Evolutionary conservation across 345 rosid genomes (phyloP).

Genomic region (Moricandia moricandioides): DNA sequence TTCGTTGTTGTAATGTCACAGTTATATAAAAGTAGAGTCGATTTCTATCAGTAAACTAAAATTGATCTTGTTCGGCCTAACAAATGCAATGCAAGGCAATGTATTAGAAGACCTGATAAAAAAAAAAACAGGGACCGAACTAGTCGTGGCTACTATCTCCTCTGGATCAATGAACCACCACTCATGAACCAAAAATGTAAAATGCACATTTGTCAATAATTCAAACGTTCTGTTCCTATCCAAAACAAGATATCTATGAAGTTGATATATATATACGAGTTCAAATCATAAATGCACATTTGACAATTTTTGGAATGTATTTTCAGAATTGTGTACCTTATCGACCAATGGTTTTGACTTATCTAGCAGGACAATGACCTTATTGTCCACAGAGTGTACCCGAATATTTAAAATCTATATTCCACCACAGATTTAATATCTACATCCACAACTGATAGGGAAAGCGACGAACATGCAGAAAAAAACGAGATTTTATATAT

Average conservation of each 20-base stretch:
- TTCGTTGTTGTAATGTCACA: background rate
- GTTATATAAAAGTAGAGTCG: no score
- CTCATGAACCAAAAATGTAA: no score
- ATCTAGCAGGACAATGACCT: background rate
- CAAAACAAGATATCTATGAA: background rate
- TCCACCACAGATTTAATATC: constrained; percentile 5
- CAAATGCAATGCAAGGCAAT: no score
- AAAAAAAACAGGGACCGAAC: no score
- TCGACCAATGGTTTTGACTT: background rate
- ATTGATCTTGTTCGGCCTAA: no score
- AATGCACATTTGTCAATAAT: no score
- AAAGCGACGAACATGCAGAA: background rate
- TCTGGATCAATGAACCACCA: no score
- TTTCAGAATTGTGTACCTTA: background rate
- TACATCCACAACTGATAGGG: background rate
- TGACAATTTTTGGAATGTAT: background rate
- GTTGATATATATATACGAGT: no score
- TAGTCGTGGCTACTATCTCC: no score
- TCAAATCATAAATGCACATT: no score
- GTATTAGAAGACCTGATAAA: no score
- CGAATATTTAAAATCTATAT: background rate
- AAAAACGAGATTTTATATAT: background rate
- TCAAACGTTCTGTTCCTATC: background rate
- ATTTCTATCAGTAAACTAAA: no score
- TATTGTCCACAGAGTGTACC: background rate